Evolutionary conservation across 164 flowering plant genomes (phyloP).

Genomic region (Saururus chinensis): DNA sequence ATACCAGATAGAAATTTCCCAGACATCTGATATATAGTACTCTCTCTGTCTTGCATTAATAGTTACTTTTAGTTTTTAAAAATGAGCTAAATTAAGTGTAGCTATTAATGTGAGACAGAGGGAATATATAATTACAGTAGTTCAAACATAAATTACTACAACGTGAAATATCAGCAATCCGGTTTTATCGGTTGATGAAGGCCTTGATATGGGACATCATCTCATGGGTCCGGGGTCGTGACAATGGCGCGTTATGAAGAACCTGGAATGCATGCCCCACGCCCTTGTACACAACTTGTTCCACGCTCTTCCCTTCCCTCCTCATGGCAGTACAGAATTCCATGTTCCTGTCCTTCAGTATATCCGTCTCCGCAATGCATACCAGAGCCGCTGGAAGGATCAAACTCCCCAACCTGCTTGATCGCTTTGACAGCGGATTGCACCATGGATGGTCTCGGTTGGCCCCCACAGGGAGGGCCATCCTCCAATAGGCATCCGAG

Average conservation of each 20-base stretch:
- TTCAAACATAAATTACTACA: no score
- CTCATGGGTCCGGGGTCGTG: conserved; percentile 25
- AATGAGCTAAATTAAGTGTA: no score
- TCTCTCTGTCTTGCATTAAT: no score
- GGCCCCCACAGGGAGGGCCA: conserved; percentile 29
- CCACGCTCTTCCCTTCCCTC: conserved; percentile 28
- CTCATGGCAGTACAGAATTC: conserved; percentile 33
- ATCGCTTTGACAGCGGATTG: conserved; percentile 26
- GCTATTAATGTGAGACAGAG: no score
- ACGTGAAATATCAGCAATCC: no score
- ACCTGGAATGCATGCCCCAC: conserved; percentile 59
- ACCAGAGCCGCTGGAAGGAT: conserved; percentile 23
- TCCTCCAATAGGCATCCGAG: conserved; percentile 38
- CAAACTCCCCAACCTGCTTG: conserved; percentile 9
- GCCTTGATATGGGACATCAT: conserved; percentile 29
- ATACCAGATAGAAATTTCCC: no score
- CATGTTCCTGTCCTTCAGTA: conserved; percentile 38
- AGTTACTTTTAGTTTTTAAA: no score
- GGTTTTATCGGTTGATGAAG: conserved; percentile 18
- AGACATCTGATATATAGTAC: no score
- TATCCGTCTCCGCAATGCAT: conserved; percentile 41
- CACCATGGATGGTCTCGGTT: conserved; percentile 46
- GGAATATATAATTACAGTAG: no score
- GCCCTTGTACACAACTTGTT: conserved; percentile 26
- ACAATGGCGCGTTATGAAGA: conserved; percentile 26